A percentile compares a stretch with the other conserved stretches of the same genome.
These are phyloP conservation scores for Zoysia pacifica DNA, from an alignment of 176 grass and related monocot species.

Conservation along the genomic window DNA sequence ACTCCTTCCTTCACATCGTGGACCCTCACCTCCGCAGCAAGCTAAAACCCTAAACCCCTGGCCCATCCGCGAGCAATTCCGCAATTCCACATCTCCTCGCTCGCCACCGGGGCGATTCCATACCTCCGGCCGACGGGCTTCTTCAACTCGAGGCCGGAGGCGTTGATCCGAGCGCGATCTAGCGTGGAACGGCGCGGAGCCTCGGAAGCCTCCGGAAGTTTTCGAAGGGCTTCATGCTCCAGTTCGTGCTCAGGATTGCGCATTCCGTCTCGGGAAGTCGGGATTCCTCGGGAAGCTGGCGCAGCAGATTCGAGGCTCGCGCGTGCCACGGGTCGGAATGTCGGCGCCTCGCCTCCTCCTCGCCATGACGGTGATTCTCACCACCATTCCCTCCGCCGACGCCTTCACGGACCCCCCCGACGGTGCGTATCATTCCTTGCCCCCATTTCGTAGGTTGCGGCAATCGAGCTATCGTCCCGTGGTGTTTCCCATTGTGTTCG, in stretches of 20 bases:
- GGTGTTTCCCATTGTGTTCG: slow-evolving; percentile 12
- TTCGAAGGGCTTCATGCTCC: not conserved
- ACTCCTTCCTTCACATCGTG: slow-evolving; percentile 4
- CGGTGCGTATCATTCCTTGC: slow-evolving; percentile 39
- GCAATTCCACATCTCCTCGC: not conserved
- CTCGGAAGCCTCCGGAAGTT: slow-evolving; percentile 29
- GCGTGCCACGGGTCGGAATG: slow-evolving; percentile 22
- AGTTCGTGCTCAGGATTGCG: not conserved
- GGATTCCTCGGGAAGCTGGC: slow-evolving; percentile 19
- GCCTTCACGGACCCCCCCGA: slow-evolving; percentile 65
- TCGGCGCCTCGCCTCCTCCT: slow-evolving; percentile 31
- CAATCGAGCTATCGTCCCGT: slow-evolving; percentile 2
- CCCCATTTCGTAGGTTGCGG: slow-evolving; percentile 3
- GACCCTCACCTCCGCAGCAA: slow-evolving; percentile 25
- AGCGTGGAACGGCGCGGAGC: slow-evolving; percentile 13
- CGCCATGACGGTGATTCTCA: slow-evolving; percentile 31
- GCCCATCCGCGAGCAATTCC: not conserved
- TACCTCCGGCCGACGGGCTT: not conserved
- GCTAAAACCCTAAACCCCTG: slow-evolving; percentile 52
- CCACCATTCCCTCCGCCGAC: slow-evolving; percentile 37
- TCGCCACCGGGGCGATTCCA: not conserved
- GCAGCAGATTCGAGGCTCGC: slow-evolving; percentile 13
- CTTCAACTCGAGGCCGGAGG: not conserved
- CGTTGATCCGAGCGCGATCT: not conserved
- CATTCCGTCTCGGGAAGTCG: not conserved